Base-by-base conservation (phyloP, 2,329 filamentous ascomycete genomes). In the Fusarium albidum region DNA sequence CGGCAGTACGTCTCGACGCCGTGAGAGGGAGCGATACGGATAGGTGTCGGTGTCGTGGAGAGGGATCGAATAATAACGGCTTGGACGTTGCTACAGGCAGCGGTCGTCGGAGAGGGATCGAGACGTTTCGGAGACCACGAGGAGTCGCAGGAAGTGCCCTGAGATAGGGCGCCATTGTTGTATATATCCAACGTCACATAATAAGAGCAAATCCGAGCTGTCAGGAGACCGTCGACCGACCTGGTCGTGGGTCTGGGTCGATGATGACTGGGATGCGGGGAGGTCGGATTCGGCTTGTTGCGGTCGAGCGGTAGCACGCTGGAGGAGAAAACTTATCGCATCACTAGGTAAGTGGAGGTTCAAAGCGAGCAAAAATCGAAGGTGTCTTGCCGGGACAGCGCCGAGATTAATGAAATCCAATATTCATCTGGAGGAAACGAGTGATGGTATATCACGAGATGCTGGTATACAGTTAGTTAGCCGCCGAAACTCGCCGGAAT, bases 1-100 rank as follows among this genome's bases (percentile, higher is more conserved):
- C 79, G 12, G 75, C 69, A 14, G 74, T 76, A 35, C 80, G 76
- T 52, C 77, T 73, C 9, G 74, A 68, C 21, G 69, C 61, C 15
- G 67, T 43, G 9, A 66, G 47, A 9, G 63, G 52, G 18, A 44
- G 52, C 13, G 61, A 66, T 35, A 65, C 53, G 11, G 63, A 69
- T n/a, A 69, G 63, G 32, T 53, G 52, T 37, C 69, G 68, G 34
- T 52, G 52, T 54, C 38, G 59, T 40, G 40, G 43, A 15, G 13
- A 40, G 12, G 28, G 32, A 32, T 37, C 32, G 38, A 28, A 27
- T 27, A 37, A 42, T 27, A 42, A 35, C 28, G 35, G n/a, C 44
- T 45, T 47, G 32, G 47, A 45, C 25, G 31, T 13, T n/a, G 37
- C 45, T 37, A 40, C 42, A 28, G 42, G 27, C 14, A 45, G 28